Percentiles rank a stretch among this genome's conserved stretches.
Conservation (phyloP, 2,329 filamentous ascomycete species). For the Apiospora sp. region DNA sequence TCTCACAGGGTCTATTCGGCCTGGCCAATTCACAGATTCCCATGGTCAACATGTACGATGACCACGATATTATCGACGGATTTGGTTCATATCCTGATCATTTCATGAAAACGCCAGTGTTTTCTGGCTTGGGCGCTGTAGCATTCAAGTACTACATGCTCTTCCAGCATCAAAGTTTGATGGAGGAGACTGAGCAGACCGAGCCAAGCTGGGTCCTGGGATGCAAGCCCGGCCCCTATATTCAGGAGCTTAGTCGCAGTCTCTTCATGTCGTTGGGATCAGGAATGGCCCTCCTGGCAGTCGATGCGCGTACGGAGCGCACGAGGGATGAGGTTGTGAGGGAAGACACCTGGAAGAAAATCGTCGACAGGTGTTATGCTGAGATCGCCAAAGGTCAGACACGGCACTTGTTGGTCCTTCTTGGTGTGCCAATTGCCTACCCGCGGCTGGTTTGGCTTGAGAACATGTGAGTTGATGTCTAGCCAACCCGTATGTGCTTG, state of each 20-base stretch:
- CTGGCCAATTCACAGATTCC: slow-evolving; percentile 93
- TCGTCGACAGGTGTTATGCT: slow-evolving; percentile 84
- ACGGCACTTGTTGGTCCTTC: slow-evolving; percentile 86
- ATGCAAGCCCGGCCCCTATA: slow-evolving; percentile 83
- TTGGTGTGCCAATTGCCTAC: slow-evolving; percentile 86
- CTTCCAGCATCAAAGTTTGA: slow-evolving; percentile 93
- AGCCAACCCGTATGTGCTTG: neutral
- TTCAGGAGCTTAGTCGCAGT: slow-evolving; percentile 84
- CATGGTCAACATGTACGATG: slow-evolving; percentile 98
- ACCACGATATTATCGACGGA: slow-evolving; percentile 91
- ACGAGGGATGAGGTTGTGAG: slow-evolving; percentile 82
- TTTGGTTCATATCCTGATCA: slow-evolving; percentile 92
- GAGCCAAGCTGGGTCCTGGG: slow-evolving; percentile 95
- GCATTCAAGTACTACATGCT: slow-evolving; percentile 99
- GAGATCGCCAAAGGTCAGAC: slow-evolving; percentile 86
- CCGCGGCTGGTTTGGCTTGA: slow-evolving; percentile 78
- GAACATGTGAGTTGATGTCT: slow-evolving; percentile 63
- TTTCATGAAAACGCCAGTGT: slow-evolving; percentile 90
- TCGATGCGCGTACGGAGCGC: slow-evolving; percentile 92
- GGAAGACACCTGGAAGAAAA: slow-evolving; percentile 82
- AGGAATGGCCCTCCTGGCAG: slow-evolving; percentile 80
- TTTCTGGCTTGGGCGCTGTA: slow-evolving; percentile 86
- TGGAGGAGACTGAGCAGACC: slow-evolving; percentile 78
- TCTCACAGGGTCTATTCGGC: slow-evolving; percentile 93
- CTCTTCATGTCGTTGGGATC: slow-evolving; percentile 85